A percentile compares a stretch with the other conserved stretches of the same genome.
Conservation (phyloP, 352 stramenopile species). For the Globisporangium parvum region DNA sequence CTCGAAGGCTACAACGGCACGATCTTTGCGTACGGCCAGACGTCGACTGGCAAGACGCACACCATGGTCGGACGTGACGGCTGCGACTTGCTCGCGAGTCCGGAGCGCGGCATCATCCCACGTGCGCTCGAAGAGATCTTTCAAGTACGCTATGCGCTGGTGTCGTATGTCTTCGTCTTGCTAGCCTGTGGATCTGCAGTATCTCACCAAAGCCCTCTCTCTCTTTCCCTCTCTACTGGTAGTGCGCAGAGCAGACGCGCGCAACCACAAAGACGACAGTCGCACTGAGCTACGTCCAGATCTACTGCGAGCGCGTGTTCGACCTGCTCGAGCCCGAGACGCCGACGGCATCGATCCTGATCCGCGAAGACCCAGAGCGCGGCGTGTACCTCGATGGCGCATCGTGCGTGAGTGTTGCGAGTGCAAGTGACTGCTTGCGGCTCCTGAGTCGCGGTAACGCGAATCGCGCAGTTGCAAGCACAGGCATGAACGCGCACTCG, state of each 20-base stretch:
- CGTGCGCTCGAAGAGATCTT: slow-evolving; percentile 62
- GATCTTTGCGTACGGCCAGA: slow-evolving; percentile 67
- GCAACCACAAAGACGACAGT: slow-evolving; percentile 35
- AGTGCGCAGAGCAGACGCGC: slow-evolving; percentile 22
- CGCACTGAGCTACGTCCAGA: slow-evolving; percentile 68
- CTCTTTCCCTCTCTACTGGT: no score
- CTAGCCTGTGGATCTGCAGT: neutral
- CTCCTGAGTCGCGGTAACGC: slow-evolving; percentile 44
- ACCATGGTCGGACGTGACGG: slow-evolving; percentile 51
- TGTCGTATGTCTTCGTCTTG: no score
- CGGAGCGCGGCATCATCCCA: slow-evolving; percentile 49
- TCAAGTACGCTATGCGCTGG: slow-evolving; percentile 16
- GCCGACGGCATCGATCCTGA: slow-evolving; percentile 34
- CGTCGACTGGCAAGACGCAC: slow-evolving; percentile 59
- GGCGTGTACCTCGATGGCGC: slow-evolving; percentile 65
- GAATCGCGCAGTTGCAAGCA: slow-evolving; percentile 76
- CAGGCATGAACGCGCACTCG: slow-evolving; percentile 83
- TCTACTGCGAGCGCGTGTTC: slow-evolving; percentile 78
- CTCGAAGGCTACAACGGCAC: slow-evolving; percentile 64
- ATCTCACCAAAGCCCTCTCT: neutral
- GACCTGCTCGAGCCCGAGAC: slow-evolving; percentile 52
- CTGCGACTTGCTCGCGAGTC: slow-evolving; percentile 21
- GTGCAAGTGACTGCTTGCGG: slow-evolving; percentile 37
- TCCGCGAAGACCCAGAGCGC: slow-evolving; percentile 54
- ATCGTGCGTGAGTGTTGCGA: slow-evolving; percentile 30